Percentiles rank a stretch among this genome's conserved stretches.
Conservation (phyloP, 768 basidiomycete genomes). For the Boletus barrowsii region DNA sequence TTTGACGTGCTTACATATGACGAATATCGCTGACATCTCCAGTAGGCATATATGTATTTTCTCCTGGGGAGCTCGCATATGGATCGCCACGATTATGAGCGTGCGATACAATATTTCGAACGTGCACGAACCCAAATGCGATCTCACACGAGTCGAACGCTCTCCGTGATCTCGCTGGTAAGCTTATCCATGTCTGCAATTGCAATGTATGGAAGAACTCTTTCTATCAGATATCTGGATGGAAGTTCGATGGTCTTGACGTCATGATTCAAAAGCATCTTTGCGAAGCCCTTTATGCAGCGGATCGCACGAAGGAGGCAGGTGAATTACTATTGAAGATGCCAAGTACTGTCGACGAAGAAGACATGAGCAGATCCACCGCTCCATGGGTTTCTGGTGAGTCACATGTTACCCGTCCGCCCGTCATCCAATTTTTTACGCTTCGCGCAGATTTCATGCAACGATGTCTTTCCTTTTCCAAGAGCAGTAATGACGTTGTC, state of each 20-base stretch:
- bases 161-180: constrained; percentile 11
- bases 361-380: background rate
- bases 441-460: background rate
- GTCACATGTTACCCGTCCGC: background rate
- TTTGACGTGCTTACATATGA: too few relatives aligned
- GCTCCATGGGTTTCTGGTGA: background rate
- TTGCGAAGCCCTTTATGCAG: constrained; percentile 4
- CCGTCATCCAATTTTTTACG: background rate
- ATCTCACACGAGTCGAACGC: background rate
- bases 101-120: background rate
- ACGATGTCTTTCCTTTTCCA: background rate
- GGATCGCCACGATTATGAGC: background rate
- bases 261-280: background rate
- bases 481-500: background rate
- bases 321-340: background rate
- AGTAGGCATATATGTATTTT: constrained; percentile 7
- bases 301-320: constrained; percentile 1
- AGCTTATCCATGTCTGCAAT: background rate
- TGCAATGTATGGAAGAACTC: background rate
- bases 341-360: background rate
- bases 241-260: background rate
- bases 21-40: background rate
- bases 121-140: background rate
- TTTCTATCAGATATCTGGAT: constrained; percentile 1
- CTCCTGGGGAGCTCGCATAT: constrained; percentile 1